Conservation (phyloP, 2,329 filamentous ascomycete species). For the Claviceps humidiphila region DNA sequence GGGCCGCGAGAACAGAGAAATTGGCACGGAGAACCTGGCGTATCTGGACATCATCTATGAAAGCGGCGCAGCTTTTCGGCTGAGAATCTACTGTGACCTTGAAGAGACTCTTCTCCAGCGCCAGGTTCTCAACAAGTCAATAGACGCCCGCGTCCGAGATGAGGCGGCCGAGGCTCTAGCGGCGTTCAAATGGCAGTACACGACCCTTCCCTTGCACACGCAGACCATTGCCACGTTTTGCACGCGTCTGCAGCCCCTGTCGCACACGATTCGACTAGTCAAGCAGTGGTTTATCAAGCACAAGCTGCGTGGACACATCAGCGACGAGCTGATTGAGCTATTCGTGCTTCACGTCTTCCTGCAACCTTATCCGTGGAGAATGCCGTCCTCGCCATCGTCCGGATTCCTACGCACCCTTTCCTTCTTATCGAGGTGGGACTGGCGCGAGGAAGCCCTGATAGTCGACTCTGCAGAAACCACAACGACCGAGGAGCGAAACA, state of each 20-base stretch:
- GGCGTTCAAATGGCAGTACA: slow-evolving; percentile 56
- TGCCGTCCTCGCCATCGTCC: slow-evolving; percentile 61
- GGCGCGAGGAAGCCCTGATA: slow-evolving; percentile 70
- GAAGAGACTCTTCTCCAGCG: slow-evolving; percentile 71
- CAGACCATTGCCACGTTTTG: slow-evolving; percentile 70
- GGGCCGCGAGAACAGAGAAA: slow-evolving; percentile 64
- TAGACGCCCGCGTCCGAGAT: slow-evolving; percentile 52
- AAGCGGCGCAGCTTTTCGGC: slow-evolving; percentile 60
- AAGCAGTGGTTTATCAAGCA: slow-evolving; percentile 87
- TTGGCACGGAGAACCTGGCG: slow-evolving; percentile 59
- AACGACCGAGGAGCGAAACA: slow-evolving; percentile 43
- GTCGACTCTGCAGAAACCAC: slow-evolving; percentile 57
- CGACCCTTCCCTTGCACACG: slow-evolving; percentile 63
- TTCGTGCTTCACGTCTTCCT: slow-evolving; percentile 68
- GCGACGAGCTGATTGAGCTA: slow-evolving; percentile 73
- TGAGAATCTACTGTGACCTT: slow-evolving; percentile 80
- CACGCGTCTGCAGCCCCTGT: slow-evolving; percentile 68
- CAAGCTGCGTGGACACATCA: slow-evolving; percentile 62
- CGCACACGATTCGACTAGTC: slow-evolving; percentile 66
- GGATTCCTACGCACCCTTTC: slow-evolving; percentile 72
- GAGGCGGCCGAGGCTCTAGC: slow-evolving; percentile 57
- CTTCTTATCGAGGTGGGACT: slow-evolving; percentile 81
- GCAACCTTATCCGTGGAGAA: slow-evolving; percentile 65
- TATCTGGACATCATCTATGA: slow-evolving; percentile 73
- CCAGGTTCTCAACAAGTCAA: slow-evolving; percentile 59